Base-by-base conservation (phyloP, 441 rosid species). In the Populus hybrid region DNA sequence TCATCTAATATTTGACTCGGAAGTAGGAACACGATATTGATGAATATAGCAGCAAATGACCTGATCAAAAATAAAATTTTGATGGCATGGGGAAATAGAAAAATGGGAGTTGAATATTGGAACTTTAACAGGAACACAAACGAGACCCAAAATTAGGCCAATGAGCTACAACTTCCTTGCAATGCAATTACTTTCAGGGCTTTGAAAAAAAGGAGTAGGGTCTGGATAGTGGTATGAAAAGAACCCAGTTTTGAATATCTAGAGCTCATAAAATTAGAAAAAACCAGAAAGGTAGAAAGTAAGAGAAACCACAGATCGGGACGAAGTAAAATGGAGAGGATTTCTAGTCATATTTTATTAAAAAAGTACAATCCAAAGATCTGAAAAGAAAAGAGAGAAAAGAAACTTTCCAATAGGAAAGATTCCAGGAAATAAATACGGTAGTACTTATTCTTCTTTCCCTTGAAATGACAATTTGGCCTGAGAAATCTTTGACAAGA, bases 91-190 rank as follows among this genome's bases (percentile, higher is more conserved):
- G 40, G 38, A 21, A 28, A 24, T 14, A 10, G 18, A 69, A 24
- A 70, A 61, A 30, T 20, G 67, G 83, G 68, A 18, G 21, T 26
- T 21, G 70, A 53, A 30, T 30, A 40, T 21, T 18, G 75, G 75
- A 77, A 68, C 72, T 69, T 77, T 77, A 30, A 3, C 10, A 69
- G 76, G 81, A 75, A 36, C 66, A 38, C 12, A 85, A 65, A 65
- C 82, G 93, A 89, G 92, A 81, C 91, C 94, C 89, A 85, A 65
- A 80, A 85, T 73, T 78, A 28, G 70, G 84, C 69, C 77, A 81
- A 72, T 71, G 42, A 74, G 64, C 72, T 67, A 59, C 63, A 67
- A 61, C 76, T 35, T 38, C 46, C 10, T 50, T 66, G 73, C 77
- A 30, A 65, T 24, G 73, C 74, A 74, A 74, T 78, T 81, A 67